phyloP scores from a whole-genome alignment of 768 basidiomycete species.

The Multifurca ochricompacta region DNA sequence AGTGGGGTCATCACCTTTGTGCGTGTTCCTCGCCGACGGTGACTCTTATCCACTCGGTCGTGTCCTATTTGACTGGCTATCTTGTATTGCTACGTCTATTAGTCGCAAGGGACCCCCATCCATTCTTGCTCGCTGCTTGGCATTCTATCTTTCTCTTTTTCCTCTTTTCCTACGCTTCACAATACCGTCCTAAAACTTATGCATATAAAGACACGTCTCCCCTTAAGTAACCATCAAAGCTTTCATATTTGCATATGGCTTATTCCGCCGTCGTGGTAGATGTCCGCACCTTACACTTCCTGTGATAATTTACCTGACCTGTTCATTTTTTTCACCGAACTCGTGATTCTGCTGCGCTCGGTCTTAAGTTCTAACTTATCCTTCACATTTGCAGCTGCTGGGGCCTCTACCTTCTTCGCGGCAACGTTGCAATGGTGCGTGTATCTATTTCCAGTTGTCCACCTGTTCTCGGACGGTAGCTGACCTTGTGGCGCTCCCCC shows the following conservation, averaged over 20 bases:
- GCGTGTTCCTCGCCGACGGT: constrained; percentile 14
- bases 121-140: background rate
- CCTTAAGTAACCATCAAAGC: background rate
- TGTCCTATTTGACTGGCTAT: background rate
- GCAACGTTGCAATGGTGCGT: constrained; percentile 7
- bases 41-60: background rate
- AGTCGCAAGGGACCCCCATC: background rate
- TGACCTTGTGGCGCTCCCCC: background rate
- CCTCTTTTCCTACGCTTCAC: background rate
- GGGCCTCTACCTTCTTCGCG: background rate
- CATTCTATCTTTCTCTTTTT: background rate
- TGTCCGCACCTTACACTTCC: constrained; percentile 1
- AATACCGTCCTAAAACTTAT: background rate
- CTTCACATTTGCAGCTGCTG: background rate
- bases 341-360: background rate
- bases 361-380: background rate
- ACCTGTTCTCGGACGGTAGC: background rate
- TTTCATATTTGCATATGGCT: constrained; percentile 6
- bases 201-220: constrained; percentile 4
- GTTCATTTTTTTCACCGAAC: background rate
- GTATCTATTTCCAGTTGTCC: background rate
- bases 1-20: constrained; percentile 18
- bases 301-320: constrained; percentile 16
- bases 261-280: constrained; percentile 4
- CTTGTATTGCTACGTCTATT: background rate